phyloP scores from a whole-genome alignment of 2,329 filamentous ascomycete genomes.

The Phialophora tarda region DNA sequence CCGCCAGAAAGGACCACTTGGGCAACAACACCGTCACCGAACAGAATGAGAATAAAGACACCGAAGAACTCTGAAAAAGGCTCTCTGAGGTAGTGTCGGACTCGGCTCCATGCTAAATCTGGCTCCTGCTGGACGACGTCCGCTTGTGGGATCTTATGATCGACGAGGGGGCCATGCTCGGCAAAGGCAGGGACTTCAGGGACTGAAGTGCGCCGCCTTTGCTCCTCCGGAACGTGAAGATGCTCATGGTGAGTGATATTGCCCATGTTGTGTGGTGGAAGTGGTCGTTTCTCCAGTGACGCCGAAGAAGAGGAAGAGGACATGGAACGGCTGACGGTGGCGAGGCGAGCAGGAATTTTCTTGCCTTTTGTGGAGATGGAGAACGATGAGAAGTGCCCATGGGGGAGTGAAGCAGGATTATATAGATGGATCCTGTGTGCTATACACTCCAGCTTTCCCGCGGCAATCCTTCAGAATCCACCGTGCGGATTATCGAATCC shows the following conservation, averaged over 20 bases:
- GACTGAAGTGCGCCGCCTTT: constrained; percentile 30
- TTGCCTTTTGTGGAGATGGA: constrained; percentile 29
- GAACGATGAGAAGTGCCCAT: constrained; percentile 21
- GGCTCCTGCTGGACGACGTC: constrained; percentile 39
- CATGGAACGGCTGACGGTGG: constrained; percentile 21
- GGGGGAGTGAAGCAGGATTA: constrained; percentile 28
- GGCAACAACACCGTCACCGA: constrained; percentile 73
- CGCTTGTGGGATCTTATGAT: constrained; percentile 44
- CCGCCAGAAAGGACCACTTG: constrained; percentile 66
- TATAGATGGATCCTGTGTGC: constrained; percentile 22
- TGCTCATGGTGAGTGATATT: constrained; percentile 29
- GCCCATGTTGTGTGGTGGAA: constrained; percentile 22
- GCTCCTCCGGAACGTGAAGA: constrained; percentile 23
- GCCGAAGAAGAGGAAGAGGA: constrained; percentile 25
- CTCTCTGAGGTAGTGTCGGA: constrained; percentile 61
- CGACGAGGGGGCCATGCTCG: constrained; percentile 44
- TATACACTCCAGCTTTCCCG: constrained; percentile 27
- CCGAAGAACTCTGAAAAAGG: constrained; percentile 71
- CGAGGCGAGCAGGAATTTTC: constrained; percentile 6
- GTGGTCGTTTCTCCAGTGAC: constrained; percentile 23
- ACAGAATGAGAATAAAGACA: constrained; percentile 70
- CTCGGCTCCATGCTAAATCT: constrained; percentile 58
- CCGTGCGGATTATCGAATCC: constrained; percentile 4
- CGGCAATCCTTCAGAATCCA: constrained; percentile 8
- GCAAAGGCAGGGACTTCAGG: constrained; percentile 31